Evolutionary conservation across 2,329 filamentous ascomycete species (phyloP), one percentile per base, ranked within the genome.

Genomic region (Alternaria triticina): DNA sequence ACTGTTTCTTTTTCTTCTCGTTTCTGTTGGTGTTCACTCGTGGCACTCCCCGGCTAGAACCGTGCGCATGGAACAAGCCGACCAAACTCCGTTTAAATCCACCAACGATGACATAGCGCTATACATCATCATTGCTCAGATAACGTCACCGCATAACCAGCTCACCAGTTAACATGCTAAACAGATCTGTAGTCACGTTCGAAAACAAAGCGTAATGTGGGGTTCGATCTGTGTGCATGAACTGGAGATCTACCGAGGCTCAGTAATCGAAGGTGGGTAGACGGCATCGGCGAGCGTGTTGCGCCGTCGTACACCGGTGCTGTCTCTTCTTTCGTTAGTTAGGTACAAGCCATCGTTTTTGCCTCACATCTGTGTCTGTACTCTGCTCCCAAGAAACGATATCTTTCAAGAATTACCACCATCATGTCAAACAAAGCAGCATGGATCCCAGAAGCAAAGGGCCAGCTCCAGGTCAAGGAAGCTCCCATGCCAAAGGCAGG

Each of bases 371-470:
- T 10, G 20, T 44, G 30, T 25, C 40, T 13, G 40, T 30, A 33
- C 25, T 36, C 10, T 44, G 20, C 54, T 15, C 12, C 40, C 17
- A n/a, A 11, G 40, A 45, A 45, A 58, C 20, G 0, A 11, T 4
- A 20, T 22, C 20, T 17, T 20, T 40, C 30, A 54, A 54, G 12
- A 13, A 17, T 44, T 33, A 20, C 52, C 52, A 28, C 36, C 30
- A 64, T 51, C 27, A 76, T 76, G 74, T 73, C 69, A 10, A 79
- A 78, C 68, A 65, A 76, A 72, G 76, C 75, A 60, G 75, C 74
- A 6, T 79, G 71, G 68, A 72, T 79, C 62, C 70, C 67, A 17
- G 74, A 69, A 59, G 61, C 70, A 6, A 75, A 75, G 65, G 73
- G 62, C 50, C 71, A 72, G 27, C 62, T 78, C 40, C 62, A 75